Evolutionary conservation across 495 filamentous ascomycete genomes (phyloP).

Genomic region (Neurospora cerealis): DNA sequence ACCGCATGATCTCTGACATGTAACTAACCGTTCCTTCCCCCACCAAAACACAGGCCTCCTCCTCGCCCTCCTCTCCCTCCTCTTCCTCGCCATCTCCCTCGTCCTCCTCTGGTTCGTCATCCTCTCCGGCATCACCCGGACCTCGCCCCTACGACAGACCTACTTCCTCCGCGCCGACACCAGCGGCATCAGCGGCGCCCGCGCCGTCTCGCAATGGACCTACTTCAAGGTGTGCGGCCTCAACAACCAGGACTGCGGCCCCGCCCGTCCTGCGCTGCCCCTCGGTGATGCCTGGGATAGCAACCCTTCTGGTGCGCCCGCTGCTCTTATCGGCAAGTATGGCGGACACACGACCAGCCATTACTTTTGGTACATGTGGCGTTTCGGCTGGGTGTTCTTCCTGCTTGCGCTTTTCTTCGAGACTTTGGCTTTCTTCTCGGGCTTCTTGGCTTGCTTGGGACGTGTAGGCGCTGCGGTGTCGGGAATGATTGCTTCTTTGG

Average conservation of each 20-base stretch:
- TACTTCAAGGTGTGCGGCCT: constrained; percentile 62
- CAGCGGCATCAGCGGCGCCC: constrained; percentile 54
- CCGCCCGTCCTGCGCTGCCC: constrained; percentile 32
- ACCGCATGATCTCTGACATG: neutral
- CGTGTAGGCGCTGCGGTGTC: constrained; percentile 38
- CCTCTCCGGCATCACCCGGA: constrained; percentile 53
- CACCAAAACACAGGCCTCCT: constrained; percentile 17
- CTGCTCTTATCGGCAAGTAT: constrained; percentile 30
- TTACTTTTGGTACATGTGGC: constrained; percentile 46
- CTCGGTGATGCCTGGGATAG: constrained; percentile 41
- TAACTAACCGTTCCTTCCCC: neutral
- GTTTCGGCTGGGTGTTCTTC: constrained; percentile 64
- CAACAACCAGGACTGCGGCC: constrained; percentile 38
- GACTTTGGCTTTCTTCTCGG: constrained; percentile 43
- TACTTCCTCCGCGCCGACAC: constrained; percentile 78
- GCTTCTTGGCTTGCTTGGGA: constrained; percentile 40
- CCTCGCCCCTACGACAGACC: constrained; percentile 56
- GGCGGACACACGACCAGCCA: constrained; percentile 38
- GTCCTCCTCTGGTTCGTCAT: constrained; percentile 74
- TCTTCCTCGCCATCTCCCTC: constrained; percentile 65
- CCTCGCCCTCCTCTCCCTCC: constrained; percentile 47
- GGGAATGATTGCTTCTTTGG: constrained; percentile 24
- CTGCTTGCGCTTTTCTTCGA: constrained; percentile 58
- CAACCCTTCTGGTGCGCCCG: constrained; percentile 28
- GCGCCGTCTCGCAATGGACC: constrained; percentile 66